phyloP scores from a whole-genome alignment of 352 stramenopile species.

The Globisporangium solare region DNA sequence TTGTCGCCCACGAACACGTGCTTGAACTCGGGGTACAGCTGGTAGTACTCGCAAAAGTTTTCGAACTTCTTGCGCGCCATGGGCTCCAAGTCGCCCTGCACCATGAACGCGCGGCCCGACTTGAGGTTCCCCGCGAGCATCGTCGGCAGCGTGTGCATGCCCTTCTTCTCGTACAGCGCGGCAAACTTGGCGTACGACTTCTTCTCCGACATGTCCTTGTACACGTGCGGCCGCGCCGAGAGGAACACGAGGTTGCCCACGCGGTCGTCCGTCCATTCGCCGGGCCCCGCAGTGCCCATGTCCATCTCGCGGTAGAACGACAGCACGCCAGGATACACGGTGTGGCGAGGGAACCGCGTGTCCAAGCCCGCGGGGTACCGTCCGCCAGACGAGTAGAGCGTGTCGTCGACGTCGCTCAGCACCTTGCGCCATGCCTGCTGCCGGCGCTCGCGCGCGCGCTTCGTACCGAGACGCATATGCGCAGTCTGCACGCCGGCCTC shows the following conservation, averaged over 20 bases:
- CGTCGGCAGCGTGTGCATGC: slow-evolving; percentile 95
- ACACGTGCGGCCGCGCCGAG: slow-evolving; percentile 97
- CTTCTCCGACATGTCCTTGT: slow-evolving; percentile 98
- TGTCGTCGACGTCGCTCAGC: slow-evolving; percentile 98
- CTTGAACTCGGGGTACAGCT: slow-evolving; percentile 97
- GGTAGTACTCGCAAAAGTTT: slow-evolving; percentile 92
- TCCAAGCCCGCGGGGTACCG: slow-evolving; percentile 95
- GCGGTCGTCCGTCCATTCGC: slow-evolving; percentile 85
- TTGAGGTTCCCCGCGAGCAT: slow-evolving; percentile 93
- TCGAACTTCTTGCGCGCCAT: slow-evolving; percentile 98
- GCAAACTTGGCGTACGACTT: slow-evolving; percentile 97
- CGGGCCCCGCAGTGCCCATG: slow-evolving; percentile 87
- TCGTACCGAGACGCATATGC: slow-evolving; percentile 91
- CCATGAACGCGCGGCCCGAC: slow-evolving; percentile 93
- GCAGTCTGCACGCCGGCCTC: slow-evolving; percentile 93
- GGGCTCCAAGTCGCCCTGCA: slow-evolving; percentile 93
- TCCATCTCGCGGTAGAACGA: slow-evolving; percentile 98
- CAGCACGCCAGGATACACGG: slow-evolving; percentile 97
- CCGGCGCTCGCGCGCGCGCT: slow-evolving; percentile 64
- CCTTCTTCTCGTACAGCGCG: slow-evolving; percentile 87
- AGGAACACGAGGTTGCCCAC: slow-evolving; percentile 98
- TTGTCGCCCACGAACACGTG: slow-evolving; percentile 99
- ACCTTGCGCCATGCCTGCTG: slow-evolving; percentile 97
- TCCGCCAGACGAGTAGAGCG: slow-evolving; percentile 93
- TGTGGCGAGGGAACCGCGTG: slow-evolving; percentile 88